phyloP scores from a whole-genome alignment of 257 asterid species.

The Solanum lycopersicoides region DNA sequence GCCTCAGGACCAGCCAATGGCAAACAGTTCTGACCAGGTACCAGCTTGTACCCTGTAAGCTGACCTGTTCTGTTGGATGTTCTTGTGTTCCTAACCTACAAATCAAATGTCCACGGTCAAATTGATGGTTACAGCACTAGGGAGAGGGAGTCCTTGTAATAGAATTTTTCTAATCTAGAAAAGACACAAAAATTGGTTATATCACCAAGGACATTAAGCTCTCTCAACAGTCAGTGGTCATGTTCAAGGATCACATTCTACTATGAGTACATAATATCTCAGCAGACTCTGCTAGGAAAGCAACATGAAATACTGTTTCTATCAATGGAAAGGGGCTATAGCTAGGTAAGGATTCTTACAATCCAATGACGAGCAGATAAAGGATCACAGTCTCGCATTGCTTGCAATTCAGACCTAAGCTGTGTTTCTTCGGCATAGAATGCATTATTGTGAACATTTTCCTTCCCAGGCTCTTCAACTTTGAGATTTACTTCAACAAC shows the following conservation, averaged over 20 bases:
- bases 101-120: neutral
- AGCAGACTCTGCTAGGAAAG: neutral
- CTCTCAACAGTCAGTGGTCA: neutral
- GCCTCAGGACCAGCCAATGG: slow-evolving; percentile 96
- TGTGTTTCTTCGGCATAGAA: slow-evolving; percentile 89
- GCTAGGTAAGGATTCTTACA: slow-evolving; percentile 34
- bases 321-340: neutral
- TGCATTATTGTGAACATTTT: slow-evolving; percentile 84
- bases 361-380: slow-evolving; percentile 94
- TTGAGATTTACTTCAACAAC: slow-evolving; percentile 91
- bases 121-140: neutral
- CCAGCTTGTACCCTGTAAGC: slow-evolving; percentile 83
- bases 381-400: slow-evolving; percentile 93
- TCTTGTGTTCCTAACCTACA: slow-evolving; percentile 86
- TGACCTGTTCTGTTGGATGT: slow-evolving; percentile 83
- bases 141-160: neutral
- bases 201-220: neutral
- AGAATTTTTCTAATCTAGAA: neutral
- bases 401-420: slow-evolving; percentile 78
- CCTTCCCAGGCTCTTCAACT: slow-evolving; percentile 88
- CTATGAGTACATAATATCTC: neutral
- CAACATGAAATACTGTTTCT: neutral
- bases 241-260: neutral
- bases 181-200: neutral
- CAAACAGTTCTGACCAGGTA: slow-evolving; percentile 84